Base-by-base conservation (phyloP, 768 basidiomycete genomes). In the Amanita pseudoporphyria region DNA sequence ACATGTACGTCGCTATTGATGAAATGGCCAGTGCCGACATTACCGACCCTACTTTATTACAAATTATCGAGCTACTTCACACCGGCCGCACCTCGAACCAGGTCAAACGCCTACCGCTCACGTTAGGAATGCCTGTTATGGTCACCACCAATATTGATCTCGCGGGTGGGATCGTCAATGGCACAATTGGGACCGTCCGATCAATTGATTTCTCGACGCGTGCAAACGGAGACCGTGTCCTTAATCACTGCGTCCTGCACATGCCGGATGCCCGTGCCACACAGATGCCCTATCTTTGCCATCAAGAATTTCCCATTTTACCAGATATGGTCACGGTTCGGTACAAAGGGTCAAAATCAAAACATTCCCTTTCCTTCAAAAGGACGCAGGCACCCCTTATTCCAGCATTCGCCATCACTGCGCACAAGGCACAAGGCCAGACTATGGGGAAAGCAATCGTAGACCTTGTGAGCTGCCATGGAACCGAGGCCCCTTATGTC, bases 401-500 rank as follows among this genome's bases (percentile, higher is more conserved):
- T 0, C 71, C 70, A 19, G 67, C 59, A 0, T 72, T 69, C 54
- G 64, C 69, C 0, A 63, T 71, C 50, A 72, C 71, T 2, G 65
- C 64, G 0, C 66, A 73, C 42, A 67, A 67, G 50, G 57, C 68
- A 0, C 70, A 74, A 58, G 70, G 71, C 0, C 62, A 66, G 45
- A 67, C 68, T 0, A 24, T 70, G 31, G 9, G 44, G 0, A 53
- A 53, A 6, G 64, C 57, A 0, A 59, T 70, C 14, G 52, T 71
- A 3, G 69, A 73, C 49, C 18, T 71, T 0, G 32, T 58, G 16
- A 49, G 45, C 9, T 68, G 64, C 30, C 33, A 41, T 6, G 66
- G 66, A 0, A 62, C 61, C 0, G 67, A 71, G 53, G 41, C 64
- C 0, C n/a, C n/a, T n/a, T n/a, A n/a, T n/a, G n/a, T n/a, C n/a